phyloP scores from a whole-genome alignment of 257 asterid genomes.

The Fraxinus americana region DNA sequence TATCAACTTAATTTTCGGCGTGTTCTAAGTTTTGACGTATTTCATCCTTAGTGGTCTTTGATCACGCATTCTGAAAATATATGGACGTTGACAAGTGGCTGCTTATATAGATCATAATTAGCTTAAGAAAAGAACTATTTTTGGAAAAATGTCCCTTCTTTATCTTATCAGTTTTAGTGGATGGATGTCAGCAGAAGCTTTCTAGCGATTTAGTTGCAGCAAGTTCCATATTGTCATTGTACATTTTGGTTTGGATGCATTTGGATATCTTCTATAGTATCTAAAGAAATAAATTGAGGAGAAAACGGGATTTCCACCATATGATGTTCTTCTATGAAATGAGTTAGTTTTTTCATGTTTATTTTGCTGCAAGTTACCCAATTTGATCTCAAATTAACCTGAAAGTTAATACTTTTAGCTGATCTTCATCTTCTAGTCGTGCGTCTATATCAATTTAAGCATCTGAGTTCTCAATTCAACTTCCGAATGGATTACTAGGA shows the following conservation, averaged over 20 bases:
- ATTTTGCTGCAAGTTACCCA: too few relatives aligned
- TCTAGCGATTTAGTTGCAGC: not conserved
- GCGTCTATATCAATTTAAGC: too few relatives aligned
- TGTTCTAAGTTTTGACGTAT: not conserved
- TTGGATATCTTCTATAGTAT: too few relatives aligned
- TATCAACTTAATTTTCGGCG: not conserved
- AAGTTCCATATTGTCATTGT: not conserved
- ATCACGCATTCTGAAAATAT: not conserved
- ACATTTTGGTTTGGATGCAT: slow-evolving; percentile 5
- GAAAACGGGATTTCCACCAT: too few relatives aligned
- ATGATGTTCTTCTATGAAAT: too few relatives aligned
- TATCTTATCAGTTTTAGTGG: not conserved
- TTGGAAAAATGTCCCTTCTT: slow-evolving; percentile 8
- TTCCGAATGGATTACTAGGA: too few relatives aligned
- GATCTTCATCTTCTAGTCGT: too few relatives aligned
- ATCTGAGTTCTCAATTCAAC: too few relatives aligned
- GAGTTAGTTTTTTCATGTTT: too few relatives aligned
- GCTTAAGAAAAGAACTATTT: not conserved
- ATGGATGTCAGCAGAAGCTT: not conserved
- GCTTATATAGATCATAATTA: not conserved
- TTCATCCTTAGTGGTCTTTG: not conserved
- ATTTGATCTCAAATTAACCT: too few relatives aligned
- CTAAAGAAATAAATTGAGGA: too few relatives aligned
- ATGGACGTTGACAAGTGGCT: not conserved
- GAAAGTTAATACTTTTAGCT: too few relatives aligned